Conservation (phyloP, 2,329 filamentous ascomycete genomes). For the Clarireedia hainanense region DNA sequence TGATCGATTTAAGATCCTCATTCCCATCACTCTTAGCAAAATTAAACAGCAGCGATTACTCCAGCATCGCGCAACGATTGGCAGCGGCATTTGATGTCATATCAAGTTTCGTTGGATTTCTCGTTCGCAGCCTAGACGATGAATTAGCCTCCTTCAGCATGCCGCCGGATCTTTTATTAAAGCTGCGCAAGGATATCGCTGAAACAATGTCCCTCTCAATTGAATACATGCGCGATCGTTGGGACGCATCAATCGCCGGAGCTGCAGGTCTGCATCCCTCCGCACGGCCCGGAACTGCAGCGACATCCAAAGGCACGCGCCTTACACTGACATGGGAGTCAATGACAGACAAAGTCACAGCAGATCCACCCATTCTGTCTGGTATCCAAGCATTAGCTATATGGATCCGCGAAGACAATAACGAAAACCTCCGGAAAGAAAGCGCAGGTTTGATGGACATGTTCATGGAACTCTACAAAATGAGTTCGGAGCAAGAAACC, state of each 20-base stretch:
- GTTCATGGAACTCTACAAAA: slow-evolving; percentile 52
- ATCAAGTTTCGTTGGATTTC: slow-evolving; percentile 49
- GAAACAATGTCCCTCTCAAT: slow-evolving; percentile 56
- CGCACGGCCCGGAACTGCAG: slow-evolving; percentile 38
- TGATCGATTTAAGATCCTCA: slow-evolving; percentile 58
- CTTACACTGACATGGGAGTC: slow-evolving; percentile 52
- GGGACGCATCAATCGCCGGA: slow-evolving; percentile 58
- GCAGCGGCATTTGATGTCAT: slow-evolving; percentile 55
- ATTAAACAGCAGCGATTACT: slow-evolving; percentile 48
- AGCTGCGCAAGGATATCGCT: slow-evolving; percentile 49
- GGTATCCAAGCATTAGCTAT: slow-evolving; percentile 50
- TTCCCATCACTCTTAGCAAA: slow-evolving; percentile 51
- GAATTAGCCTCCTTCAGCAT: slow-evolving; percentile 36
- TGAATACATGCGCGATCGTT: slow-evolving; percentile 62
- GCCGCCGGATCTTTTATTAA: slow-evolving; percentile 51
- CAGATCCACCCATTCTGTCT: slow-evolving; percentile 53
- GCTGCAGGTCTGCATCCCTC: slow-evolving; percentile 53
- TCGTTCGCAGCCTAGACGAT: slow-evolving; percentile 47
- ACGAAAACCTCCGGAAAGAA: slow-evolving; percentile 43
- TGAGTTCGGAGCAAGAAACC: slow-evolving; percentile 25
- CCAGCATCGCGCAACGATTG: slow-evolving; percentile 42
- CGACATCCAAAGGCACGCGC: slow-evolving; percentile 37
- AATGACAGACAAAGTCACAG: slow-evolving; percentile 35
- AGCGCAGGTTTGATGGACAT: slow-evolving; percentile 52
- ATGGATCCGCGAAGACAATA: slow-evolving; percentile 65